Percentiles rank a stretch among this genome's conserved stretches.
Conservation (phyloP, 2,329 filamentous ascomycete species). For the Camptophora hylomeconis region DNA sequence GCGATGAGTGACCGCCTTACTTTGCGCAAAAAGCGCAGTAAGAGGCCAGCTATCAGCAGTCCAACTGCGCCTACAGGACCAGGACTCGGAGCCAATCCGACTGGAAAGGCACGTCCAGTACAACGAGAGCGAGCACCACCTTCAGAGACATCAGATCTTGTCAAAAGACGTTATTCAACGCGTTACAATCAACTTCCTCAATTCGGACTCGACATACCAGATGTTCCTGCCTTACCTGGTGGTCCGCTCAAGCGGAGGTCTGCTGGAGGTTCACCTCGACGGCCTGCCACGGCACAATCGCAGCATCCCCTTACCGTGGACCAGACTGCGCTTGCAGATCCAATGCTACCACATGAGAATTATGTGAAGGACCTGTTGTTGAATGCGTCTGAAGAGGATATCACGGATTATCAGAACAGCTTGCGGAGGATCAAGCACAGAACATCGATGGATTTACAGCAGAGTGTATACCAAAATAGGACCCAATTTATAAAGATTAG, state of each 20-base stretch:
- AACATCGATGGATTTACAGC: constrained; percentile 73
- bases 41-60: constrained; percentile 43
- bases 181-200: constrained; percentile 68
- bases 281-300: constrained; percentile 36
- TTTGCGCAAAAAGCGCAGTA: constrained; percentile 43
- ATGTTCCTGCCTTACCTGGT: constrained; percentile 54
- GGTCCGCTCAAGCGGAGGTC: constrained; percentile 34
- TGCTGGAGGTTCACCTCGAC: constrained; percentile 37
- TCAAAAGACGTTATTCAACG: constrained; percentile 89
- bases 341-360: constrained; percentile 64
- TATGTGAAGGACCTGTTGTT: constrained; percentile 56
- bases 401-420: constrained; percentile 64
- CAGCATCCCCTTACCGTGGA: constrained; percentile 56
- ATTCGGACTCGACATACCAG: constrained; percentile 56
- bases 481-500: constrained; percentile 99
- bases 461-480: constrained; percentile 92
- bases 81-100: constrained; percentile 20
- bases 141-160: constrained; percentile 55
- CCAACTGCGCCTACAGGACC: constrained; percentile 37
- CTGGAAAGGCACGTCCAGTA: constrained; percentile 26
- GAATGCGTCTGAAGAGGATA: constrained; percentile 78
- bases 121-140: constrained; percentile 21
- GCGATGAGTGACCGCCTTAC: constrained; percentile 46
- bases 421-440: constrained; percentile 65
- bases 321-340: constrained; percentile 63